Percentiles rank a stretch among this genome's conserved stretches.
These are phyloP conservation scores for Nemania abortiva DNA, from an alignment of 2,329 filamentous ascomycete genomes.

Conservation along the genomic window DNA sequence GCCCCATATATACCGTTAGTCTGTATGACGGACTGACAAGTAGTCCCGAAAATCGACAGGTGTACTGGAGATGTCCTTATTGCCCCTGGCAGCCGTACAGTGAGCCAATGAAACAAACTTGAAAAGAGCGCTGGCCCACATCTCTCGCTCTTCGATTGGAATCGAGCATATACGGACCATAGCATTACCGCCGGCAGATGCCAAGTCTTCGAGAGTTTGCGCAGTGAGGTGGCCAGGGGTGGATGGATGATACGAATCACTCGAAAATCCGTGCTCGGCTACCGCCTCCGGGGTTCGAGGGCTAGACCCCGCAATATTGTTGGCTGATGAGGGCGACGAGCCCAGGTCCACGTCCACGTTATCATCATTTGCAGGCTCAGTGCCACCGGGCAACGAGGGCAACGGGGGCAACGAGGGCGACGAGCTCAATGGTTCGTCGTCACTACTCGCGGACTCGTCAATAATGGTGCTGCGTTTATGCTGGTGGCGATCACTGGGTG, in stretches of 20 bases:
- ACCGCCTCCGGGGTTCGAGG: conserved; percentile 24
- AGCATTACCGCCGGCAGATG: conserved; percentile 17
- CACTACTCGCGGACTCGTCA: conserved; percentile 12
- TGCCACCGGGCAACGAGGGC: no score
- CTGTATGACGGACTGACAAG: background rate
- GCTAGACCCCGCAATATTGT: conserved; percentile 18
- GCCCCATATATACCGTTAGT: no score
- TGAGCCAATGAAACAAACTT: conserved; percentile 28
- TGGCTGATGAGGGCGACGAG: background rate
- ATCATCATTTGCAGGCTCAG: no score
- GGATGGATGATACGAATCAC: conserved; percentile 24
- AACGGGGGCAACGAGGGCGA: conserved; percentile 3
- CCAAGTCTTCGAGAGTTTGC: conserved; percentile 26
- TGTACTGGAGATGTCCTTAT: conserved; percentile 26
- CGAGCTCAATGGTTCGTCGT: conserved; percentile 3
- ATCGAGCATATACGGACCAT: conserved; percentile 26
- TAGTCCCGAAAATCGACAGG: conserved; percentile 25
- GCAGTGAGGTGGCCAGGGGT: conserved; percentile 26
- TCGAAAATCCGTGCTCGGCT: conserved; percentile 9
- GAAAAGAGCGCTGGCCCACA: conserved; percentile 28
- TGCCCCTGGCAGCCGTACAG: conserved; percentile 21
- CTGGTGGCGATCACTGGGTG: conserved; percentile 31
- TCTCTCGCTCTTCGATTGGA: background rate
- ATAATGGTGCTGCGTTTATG: conserved; percentile 19
- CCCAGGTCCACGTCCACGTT: no score